phyloP scores from a whole-genome alignment of 2,329 filamentous ascomycete genomes.

The Coleophoma eucalyptorum region DNA sequence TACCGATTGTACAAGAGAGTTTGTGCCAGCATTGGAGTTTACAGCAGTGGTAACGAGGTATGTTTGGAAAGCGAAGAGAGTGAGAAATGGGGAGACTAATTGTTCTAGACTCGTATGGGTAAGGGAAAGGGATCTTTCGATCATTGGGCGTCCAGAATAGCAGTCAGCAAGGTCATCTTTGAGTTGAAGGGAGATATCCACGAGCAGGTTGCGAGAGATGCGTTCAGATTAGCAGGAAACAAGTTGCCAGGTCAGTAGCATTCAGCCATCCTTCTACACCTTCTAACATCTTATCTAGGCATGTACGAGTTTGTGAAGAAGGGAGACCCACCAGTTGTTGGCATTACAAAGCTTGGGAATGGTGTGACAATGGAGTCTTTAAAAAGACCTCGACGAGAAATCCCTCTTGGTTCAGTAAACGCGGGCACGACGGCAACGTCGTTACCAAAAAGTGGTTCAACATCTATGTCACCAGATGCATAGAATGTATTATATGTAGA shows the following conservation, averaged over 20 bases:
- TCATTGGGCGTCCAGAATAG: conserved; percentile 88
- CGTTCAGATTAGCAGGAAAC: conserved; percentile 88
- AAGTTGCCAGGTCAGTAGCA: conserved; percentile 78
- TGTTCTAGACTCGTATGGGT: conserved; percentile 80
- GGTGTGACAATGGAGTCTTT: conserved; percentile 80
- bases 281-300: conserved; percentile 41
- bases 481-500: conserved; percentile 9
- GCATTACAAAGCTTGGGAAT: conserved; percentile 76
- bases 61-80: conserved; percentile 17
- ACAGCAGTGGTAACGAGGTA: conserved; percentile 89
- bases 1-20: conserved; percentile 92
- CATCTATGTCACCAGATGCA: conserved; percentile 21
- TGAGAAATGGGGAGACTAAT: not conserved
- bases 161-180: conserved; percentile 88
- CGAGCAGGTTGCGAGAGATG: conserved; percentile 91
- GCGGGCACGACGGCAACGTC: conserved; percentile 10
- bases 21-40: conserved; percentile 90
- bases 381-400: conserved; percentile 67
- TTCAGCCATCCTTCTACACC: not conserved
- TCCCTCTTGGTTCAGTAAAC: conserved; percentile 20
- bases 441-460: conserved; percentile 13
- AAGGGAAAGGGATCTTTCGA: conserved; percentile 98
- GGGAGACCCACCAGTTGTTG: conserved; percentile 85
- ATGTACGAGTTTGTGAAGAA: conserved; percentile 93
- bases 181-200: conserved; percentile 90